phyloP scores from a whole-genome alignment of 352 stramenopile species.

The Phytophthora uliginosa region DNA sequence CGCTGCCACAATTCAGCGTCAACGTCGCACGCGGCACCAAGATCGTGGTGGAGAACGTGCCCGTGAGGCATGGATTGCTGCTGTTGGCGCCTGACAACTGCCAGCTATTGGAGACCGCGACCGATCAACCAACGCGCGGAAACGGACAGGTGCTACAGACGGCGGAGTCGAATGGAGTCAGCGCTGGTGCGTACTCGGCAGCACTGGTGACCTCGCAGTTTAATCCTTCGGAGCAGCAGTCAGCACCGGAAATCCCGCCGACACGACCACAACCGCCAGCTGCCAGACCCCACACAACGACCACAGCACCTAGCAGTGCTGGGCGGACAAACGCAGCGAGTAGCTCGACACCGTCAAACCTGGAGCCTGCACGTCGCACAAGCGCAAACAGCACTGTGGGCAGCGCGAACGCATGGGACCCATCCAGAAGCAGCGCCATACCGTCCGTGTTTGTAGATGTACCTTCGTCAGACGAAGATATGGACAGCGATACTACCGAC shows the following conservation, averaged over 20 bases:
- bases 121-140: constrained; percentile 31
- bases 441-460: constrained; percentile 69
- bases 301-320: background rate
- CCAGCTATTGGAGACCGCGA: constrained; percentile 58
- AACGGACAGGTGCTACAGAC: constrained; percentile 20
- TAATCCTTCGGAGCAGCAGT: constrained; percentile 26
- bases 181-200: constrained; percentile 63
- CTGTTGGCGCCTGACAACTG: constrained; percentile 77
- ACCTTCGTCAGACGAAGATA: constrained; percentile 66
- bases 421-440: constrained; percentile 13
- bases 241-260: constrained; percentile 3
- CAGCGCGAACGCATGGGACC: background rate
- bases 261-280: constrained; percentile 7
- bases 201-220: constrained; percentile 65
- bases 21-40: constrained; percentile 72
- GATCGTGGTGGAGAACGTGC: constrained; percentile 73
- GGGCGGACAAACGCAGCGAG: constrained; percentile 3
- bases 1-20: constrained; percentile 63
- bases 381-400: constrained; percentile 3
- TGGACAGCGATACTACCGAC: constrained; percentile 75
- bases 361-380: constrained; percentile 11
- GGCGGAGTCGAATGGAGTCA: constrained; percentile 23
- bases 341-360: background rate
- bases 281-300: constrained; percentile 1
- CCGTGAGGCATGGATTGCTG: constrained; percentile 77